phyloP scores from a whole-genome alignment of 305 asterid genomes.

The Lippia alba region DNA sequence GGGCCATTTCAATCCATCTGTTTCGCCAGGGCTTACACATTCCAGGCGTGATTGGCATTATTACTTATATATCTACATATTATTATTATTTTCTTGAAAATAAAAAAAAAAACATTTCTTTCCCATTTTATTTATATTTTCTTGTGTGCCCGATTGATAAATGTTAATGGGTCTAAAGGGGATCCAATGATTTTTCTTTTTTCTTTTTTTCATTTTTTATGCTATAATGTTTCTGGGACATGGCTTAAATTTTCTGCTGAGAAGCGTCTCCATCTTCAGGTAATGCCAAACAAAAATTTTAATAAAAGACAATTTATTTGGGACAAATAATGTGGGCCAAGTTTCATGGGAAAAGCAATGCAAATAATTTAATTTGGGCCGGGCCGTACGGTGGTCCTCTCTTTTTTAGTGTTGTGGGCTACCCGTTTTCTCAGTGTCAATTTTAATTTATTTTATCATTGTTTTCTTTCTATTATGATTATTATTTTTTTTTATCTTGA shows the following conservation, averaged over 20 bases:
- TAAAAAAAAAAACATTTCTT: neutral
- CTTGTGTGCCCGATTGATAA: neutral
- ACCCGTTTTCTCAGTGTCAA: neutral
- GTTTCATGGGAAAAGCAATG: neutral
- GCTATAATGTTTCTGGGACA: too few species aligned
- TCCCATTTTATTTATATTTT: neutral
- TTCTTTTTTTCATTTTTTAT: too few species aligned
- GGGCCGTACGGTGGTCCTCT: slow-evolving; percentile 54
- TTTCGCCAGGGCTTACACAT: slow-evolving; percentile 41
- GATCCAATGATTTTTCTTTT: slow-evolving; percentile 38
- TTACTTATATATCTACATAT: slow-evolving; percentile 7
- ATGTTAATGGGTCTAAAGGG: slow-evolving; percentile 22
- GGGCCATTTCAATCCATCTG: slow-evolving; percentile 35
- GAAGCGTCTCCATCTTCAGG: slow-evolving; percentile 44
- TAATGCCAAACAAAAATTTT: slow-evolving; percentile 47
- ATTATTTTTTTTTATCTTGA: neutral
- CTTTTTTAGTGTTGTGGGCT: slow-evolving; percentile 31
- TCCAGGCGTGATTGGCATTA: slow-evolving; percentile 53
- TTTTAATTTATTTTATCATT: too few species aligned
- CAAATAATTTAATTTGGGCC: slow-evolving; percentile 1
- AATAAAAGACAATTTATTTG: slow-evolving; percentile 38
- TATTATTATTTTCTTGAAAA: neutral
- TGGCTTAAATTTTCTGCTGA: neutral
- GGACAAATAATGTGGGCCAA: slow-evolving; percentile 27
- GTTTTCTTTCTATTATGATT: too few species aligned